These are phyloP conservation scores for Podospora sp. DNA, from an alignment of 495 filamentous ascomycete species.

Conservation along the genomic window DNA sequence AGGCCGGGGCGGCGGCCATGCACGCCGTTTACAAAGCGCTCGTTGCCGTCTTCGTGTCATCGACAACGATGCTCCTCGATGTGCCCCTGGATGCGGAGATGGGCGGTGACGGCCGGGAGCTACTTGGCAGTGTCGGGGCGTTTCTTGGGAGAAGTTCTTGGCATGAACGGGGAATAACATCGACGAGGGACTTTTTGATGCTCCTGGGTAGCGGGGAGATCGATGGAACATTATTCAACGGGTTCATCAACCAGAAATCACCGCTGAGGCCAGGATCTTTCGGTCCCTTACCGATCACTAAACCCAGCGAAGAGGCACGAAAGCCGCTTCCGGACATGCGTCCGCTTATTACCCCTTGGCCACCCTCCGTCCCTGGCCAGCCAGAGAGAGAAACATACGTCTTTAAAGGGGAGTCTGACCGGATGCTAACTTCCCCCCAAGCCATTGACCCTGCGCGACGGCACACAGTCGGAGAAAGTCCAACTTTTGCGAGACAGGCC, in stretches of 20 bases:
- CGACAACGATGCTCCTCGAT: conserved; percentile 48
- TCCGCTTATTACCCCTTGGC: conserved; percentile 44
- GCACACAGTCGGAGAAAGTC: conserved; percentile 53
- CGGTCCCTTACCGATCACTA: conserved; percentile 38
- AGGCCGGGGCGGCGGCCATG: conserved; percentile 41
- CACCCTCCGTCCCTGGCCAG: conserved; percentile 19
- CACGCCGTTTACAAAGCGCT: conserved; percentile 52
- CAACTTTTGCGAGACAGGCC: conserved; percentile 43
- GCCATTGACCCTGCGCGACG: conserved; percentile 42
- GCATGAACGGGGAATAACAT: conserved; percentile 44
- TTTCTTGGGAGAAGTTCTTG: conserved; percentile 47
- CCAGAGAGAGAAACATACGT: conserved; percentile 36
- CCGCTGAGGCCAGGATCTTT: conserved; percentile 33
- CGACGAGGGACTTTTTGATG: conserved; percentile 48
- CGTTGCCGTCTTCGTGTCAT: conserved; percentile 46
- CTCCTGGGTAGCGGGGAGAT: conserved; percentile 49
- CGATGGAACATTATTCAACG: conserved; percentile 44
- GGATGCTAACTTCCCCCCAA: conserved; percentile 37
- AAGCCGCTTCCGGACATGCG: conserved; percentile 49
- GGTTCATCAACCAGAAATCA: conserved; percentile 49
- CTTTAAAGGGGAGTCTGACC: conserved; percentile 38
- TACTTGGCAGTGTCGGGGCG: conserved; percentile 36
- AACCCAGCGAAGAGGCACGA: conserved; percentile 37
- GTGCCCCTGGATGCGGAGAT: conserved; percentile 35
- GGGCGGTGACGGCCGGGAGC: conserved; percentile 38